Evolutionary conservation across 805 yeast genomes (phyloP).

Genomic region (Komagataella pastoris): DNA sequence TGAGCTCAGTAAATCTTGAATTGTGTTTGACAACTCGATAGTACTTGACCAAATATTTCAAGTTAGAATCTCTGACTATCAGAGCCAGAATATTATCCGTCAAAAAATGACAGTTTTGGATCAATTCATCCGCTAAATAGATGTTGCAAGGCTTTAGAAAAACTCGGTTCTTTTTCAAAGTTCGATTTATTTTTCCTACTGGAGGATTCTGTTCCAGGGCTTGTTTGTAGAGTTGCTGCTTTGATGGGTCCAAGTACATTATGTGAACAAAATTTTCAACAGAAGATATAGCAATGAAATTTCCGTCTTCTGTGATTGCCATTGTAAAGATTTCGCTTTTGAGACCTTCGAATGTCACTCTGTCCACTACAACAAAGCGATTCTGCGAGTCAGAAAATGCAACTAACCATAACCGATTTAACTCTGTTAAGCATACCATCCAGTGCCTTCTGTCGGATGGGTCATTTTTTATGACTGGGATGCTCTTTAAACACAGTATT

Average conservation of each 20-base stretch:
- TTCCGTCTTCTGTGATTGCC: not conserved
- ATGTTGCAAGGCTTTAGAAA: not conserved
- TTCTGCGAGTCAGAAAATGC: not conserved
- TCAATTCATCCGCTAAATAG: not conserved
- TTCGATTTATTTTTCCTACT: not conserved
- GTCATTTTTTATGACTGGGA: not conserved
- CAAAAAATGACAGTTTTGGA: not conserved
- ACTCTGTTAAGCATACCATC: not conserved
- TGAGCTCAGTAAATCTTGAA: not conserved
- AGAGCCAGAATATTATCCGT: not conserved
- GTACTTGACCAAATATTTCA: not conserved
- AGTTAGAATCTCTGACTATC: not conserved
- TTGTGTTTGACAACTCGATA: not conserved
- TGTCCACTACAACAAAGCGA: not conserved
- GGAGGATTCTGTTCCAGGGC: not conserved
- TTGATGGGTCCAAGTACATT: not conserved
- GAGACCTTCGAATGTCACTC: not conserved
- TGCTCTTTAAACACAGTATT: not conserved
- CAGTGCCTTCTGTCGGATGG: not conserved
- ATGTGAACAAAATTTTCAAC: not conserved
- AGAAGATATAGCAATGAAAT: not conserved
- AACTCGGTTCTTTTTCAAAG: not conserved
- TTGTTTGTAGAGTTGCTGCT: not conserved
- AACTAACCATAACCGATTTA: not conserved
- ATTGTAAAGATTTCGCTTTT: not conserved